Conservation (phyloP, 2,329 filamentous ascomycete species). For the Neoascochyta sp. region DNA sequence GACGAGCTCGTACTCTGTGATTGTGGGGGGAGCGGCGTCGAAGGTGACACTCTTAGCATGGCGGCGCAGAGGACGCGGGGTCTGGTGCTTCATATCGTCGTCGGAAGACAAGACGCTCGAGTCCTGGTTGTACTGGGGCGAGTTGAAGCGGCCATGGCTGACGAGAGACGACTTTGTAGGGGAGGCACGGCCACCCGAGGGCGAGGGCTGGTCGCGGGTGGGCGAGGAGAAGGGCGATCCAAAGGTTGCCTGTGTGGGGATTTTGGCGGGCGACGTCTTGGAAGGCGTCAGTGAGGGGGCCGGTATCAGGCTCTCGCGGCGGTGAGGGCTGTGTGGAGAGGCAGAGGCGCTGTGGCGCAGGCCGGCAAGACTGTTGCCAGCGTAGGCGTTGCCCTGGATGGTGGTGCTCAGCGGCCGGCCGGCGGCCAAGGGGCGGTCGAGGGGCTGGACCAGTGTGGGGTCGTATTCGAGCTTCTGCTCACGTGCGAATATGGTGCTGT, state of each 20-base stretch:
- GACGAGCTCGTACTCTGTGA: constrained; percentile 98
- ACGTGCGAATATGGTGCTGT: constrained; percentile 93
- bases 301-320: constrained; percentile 57
- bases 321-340: constrained; percentile 33
- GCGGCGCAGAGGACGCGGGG: constrained; percentile 67
- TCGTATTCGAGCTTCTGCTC: constrained; percentile 94
- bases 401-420: constrained; percentile 54
- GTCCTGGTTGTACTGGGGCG: constrained; percentile 40
- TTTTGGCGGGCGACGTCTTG: constrained; percentile 54
- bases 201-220: constrained; percentile 22
- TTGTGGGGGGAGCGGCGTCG: constrained; percentile 83
- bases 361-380: constrained; percentile 54
- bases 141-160: constrained; percentile 54
- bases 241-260: constrained; percentile 52
- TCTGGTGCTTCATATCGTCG: constrained; percentile 57
- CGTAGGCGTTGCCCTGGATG: constrained; percentile 68
- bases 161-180: constrained; percentile 89
- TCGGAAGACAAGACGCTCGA: constrained; percentile 36
- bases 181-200: constrained; percentile 54
- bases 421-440: constrained; percentile 76
- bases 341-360: constrained; percentile 29
- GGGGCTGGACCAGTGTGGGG: constrained; percentile 68
- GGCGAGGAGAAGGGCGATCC: constrained; percentile 21
- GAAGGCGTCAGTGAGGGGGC: constrained; percentile 57
- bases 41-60: constrained; percentile 98